Evolutionary conservation across 108 stramenopile species (phyloP), one percentile per base, ranked within the genome.

Genomic region (Seminavis robusta): DNA sequence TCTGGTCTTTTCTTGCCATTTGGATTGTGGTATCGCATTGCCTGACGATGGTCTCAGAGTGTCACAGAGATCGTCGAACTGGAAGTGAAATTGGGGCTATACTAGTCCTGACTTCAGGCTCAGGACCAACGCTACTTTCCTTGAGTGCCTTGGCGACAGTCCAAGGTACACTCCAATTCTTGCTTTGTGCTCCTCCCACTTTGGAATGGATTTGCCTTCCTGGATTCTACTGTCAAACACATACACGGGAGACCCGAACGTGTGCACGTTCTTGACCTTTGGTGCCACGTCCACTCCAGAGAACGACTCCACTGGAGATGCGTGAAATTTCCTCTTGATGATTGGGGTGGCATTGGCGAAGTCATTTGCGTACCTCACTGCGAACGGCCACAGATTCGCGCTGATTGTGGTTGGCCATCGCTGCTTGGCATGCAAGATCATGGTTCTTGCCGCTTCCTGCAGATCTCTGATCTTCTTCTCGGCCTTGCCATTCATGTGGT

Each of bases 141-240:
- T n/a, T n/a, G n/a, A n/a, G n/a, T n/a, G n/a, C n/a, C n/a, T n/a
- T n/a, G n/a, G n/a, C n/a, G n/a, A n/a, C n/a, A n/a, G n/a, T n/a
- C n/a, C n/a, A n/a, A n/a, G n/a, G n/a, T n/a, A n/a, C n/a, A n/a
- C n/a, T n/a, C n/a, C n/a, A n/a, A n/a, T n/a, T n/a, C n/a, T n/a
- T n/a, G n/a, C 65, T 65, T 7, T 65, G 58, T 0, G 67, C 65
- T 38, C 38, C 17, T 54, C 37, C 74, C 74, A 69, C 39, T 76
- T 70, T n/a, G n/a, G n/a, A n/a, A n/a, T n/a, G n/a, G n/a, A n/a
- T n/a, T n/a, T n/a, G n/a, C n/a, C n/a, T n/a, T n/a, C 6, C 31
- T 52, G 51, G 27, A 52, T 31, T 37, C 17, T 8, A 10, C 26
- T 47, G 5, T 61, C 17, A 31, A 65, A 29, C 3, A 30, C 28